Evolutionary conservation across 257 asterid genomes (phyloP).

Genomic region (Linderniella brevidens): DNA sequence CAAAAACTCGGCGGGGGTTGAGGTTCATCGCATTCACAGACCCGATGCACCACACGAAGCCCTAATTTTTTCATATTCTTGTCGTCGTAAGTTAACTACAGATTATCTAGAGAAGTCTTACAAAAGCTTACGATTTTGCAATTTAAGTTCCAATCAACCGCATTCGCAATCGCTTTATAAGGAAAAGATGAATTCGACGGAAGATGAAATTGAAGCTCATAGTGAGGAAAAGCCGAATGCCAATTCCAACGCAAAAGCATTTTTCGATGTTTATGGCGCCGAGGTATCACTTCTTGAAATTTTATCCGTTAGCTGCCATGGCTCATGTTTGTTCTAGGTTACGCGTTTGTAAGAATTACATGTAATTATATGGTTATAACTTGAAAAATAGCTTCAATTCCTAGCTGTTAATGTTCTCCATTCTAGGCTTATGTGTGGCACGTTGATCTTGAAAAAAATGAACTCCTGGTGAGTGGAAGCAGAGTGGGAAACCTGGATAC

Average conservation of each 20-base stretch:
- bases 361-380: neutral
- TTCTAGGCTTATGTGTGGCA: neutral
- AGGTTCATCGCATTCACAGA: too few relatives aligned
- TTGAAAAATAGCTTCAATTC: too few relatives aligned
- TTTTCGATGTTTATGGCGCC: slow-evolving; percentile 71
- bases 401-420: too few relatives aligned
- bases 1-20: too few relatives aligned
- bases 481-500: too few relatives aligned
- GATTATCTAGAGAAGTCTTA: too few relatives aligned
- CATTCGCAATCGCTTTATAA: neutral
- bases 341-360: slow-evolving; percentile 5
- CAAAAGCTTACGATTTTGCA: too few relatives aligned
- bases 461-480: neutral
- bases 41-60: too few relatives aligned
- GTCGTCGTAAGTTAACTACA: too few relatives aligned
- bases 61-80: too few relatives aligned
- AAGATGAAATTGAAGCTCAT: slow-evolving; percentile 15
- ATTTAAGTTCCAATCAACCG: neutral
- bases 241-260: slow-evolving; percentile 22
- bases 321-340: neutral
- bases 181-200: slow-evolving; percentile 25
- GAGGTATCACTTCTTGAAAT: slow-evolving; percentile 22
- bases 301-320: neutral
- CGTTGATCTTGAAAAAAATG: neutral
- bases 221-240: slow-evolving; percentile 20